A percentile compares a stretch with the other conserved stretches of the same genome.
Conservation (phyloP, 495 filamentous ascomycete species). For the Aspergillus taichungensis region DNA sequence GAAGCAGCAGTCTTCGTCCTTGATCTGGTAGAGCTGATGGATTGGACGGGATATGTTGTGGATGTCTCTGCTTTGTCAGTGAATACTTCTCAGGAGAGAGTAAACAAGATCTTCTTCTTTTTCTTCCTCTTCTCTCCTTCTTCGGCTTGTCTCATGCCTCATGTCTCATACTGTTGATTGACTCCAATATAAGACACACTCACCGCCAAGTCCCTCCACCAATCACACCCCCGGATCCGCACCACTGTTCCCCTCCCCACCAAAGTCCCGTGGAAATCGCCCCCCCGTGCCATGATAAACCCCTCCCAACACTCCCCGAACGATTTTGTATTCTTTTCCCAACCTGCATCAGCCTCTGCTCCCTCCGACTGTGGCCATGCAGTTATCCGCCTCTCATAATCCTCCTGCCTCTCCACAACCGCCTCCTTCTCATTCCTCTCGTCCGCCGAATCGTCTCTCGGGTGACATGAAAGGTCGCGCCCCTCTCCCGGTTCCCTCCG, state of each 20-base stretch:
- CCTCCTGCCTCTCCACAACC: conserved; percentile 7
- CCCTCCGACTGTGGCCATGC: conserved; percentile 17
- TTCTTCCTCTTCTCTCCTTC: too few relatives aligned
- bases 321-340: conserved; percentile 10
- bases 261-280: conserved; percentile 3
- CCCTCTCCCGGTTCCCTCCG: conserved; percentile 33
- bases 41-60: too few relatives aligned
- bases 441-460: conserved; percentile 12
- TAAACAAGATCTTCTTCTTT: too few relatives aligned
- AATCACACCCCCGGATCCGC: neutral
- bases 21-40: too few relatives aligned
- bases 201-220: neutral
- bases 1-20: neutral
- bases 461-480: conserved; percentile 38
- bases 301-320: conserved; percentile 15
- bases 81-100: too few relatives aligned
- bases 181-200: neutral
- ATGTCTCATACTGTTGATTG: too few relatives aligned
- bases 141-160: too few relatives aligned
- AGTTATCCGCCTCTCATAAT: conserved; percentile 16
- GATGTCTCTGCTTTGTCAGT: neutral
- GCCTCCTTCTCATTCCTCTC: conserved; percentile 16
- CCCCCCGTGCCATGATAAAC: conserved; percentile 21
- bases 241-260: conserved; percentile 10
- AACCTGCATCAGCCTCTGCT: conserved; percentile 4